Percentiles rank a stretch among this genome's conserved stretches.
These are phyloP conservation scores for Annulohypoxylon truncatum DNA, from an alignment of 2,329 filamentous ascomycete species.

Conservation along the genomic window DNA sequence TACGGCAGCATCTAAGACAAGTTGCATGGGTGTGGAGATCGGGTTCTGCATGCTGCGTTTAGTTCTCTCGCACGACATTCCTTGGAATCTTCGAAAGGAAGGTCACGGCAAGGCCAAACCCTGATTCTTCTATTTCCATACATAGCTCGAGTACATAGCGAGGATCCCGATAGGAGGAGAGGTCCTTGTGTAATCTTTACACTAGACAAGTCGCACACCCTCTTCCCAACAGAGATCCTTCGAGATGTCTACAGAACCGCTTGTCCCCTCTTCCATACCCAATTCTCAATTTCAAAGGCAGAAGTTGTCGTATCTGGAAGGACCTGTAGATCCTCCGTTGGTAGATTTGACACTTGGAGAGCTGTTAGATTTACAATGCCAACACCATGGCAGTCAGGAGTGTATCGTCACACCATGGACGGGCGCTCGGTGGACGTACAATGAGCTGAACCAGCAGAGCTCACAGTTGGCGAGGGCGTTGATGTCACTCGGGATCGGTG, in stretches of 20 bases:
- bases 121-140: slow-evolving; percentile 2
- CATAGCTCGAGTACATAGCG: background rate
- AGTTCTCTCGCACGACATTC: slow-evolving; percentile 9
- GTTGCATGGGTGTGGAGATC: slow-evolving; percentile 22
- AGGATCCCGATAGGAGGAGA: background rate
- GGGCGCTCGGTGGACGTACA: slow-evolving; percentile 77
- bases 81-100: slow-evolving; percentile 3
- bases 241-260: slow-evolving; percentile 46
- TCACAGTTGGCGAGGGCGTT: slow-evolving; percentile 73
- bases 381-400: slow-evolving; percentile 72
- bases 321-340: slow-evolving; percentile 75
- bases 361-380: slow-evolving; percentile 76
- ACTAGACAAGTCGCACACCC: background rate
- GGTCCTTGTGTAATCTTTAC: background rate
- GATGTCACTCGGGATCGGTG: slow-evolving; percentile 72
- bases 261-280: slow-evolving; percentile 26
- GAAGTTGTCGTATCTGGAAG: slow-evolving; percentile 71
- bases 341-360: slow-evolving; percentile 78
- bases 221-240: background rate
- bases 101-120: background rate
- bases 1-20: background rate
- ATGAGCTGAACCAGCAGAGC: slow-evolving; percentile 71
- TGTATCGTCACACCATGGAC: slow-evolving; percentile 82
- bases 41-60: slow-evolving; percentile 12
- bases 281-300: slow-evolving; percentile 47